These are phyloP conservation scores for Phaseolus lunatus DNA, from an alignment of 306 rosid genomes.

Conservation along the genomic window DNA sequence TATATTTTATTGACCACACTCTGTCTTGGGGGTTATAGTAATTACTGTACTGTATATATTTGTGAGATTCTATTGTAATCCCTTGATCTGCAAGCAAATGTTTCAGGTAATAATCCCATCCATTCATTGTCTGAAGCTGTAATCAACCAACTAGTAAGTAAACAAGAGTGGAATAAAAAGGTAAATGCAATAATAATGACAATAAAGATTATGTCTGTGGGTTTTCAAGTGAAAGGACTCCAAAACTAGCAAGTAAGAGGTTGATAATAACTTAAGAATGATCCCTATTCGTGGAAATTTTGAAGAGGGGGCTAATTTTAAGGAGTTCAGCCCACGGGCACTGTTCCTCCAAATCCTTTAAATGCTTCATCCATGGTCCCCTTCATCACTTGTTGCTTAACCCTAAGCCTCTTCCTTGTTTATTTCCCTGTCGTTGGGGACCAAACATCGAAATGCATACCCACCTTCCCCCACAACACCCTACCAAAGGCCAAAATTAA, in stretches of 20 bases:
- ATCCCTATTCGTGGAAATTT: too few relatives aligned
- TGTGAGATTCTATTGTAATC: conserved; percentile 20
- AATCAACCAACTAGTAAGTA: background rate
- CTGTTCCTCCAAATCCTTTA: background rate
- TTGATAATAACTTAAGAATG: background rate
- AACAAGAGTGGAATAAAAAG: background rate
- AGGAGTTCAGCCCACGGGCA: background rate
- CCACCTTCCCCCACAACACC: too few relatives aligned
- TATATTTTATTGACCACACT: too few relatives aligned
- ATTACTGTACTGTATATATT: background rate
- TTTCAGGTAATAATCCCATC: background rate
- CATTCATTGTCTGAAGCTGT: conserved; percentile 7
- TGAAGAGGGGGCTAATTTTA: too few relatives aligned
- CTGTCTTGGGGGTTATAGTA: conserved; percentile 1
- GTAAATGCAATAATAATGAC: background rate
- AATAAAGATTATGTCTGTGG: background rate
- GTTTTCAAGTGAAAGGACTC: background rate
- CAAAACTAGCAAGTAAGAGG: background rate
- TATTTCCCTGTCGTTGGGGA: background rate
- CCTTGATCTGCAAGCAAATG: conserved; percentile 37
- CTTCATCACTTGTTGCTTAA: background rate
- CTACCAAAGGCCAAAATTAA: background rate
- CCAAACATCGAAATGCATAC: background rate
- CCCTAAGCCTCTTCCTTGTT: too few relatives aligned
- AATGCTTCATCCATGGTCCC: conserved; percentile 19